These are phyloP conservation scores for Malassezia psittaci DNA, from an alignment of 1,284 basidiomycete species.

Conservation along the genomic window DNA sequence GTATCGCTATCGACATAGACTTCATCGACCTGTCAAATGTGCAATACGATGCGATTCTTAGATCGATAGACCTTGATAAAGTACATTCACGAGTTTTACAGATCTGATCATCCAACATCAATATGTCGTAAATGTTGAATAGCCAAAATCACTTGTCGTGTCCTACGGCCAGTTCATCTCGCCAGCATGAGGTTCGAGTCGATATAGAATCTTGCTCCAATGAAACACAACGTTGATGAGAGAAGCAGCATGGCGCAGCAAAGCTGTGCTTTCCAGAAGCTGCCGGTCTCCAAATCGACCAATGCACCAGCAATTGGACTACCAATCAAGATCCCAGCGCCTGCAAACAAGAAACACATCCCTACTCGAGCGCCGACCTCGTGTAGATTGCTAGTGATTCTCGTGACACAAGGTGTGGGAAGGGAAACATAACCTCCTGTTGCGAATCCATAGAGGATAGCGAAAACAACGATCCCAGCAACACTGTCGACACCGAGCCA, in stretches of 20 bases:
- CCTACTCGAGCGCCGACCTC: conserved; percentile 4
- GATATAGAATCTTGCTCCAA: background rate
- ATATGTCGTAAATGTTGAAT: too few species aligned
- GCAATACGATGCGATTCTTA: too few species aligned
- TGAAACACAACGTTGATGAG: background rate
- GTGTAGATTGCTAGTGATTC: background rate
- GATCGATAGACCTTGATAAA: too few species aligned
- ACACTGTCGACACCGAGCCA: conserved; percentile 5
- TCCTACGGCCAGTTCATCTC: too few species aligned
- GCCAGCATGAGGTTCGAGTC: background rate
- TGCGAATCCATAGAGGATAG: conserved; percentile 28
- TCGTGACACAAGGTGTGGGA: conserved; percentile 2
- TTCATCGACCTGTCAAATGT: too few species aligned
- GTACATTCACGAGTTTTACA: too few species aligned
- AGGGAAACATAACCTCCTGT: conserved; percentile 32
- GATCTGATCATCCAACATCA: too few species aligned
- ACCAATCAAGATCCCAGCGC: conserved; percentile 17
- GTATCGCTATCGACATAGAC: background rate
- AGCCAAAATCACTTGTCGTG: too few species aligned
- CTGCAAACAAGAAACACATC: conserved; percentile 2
- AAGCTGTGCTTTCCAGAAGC: conserved; percentile 12
- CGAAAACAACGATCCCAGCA: conserved; percentile 18
- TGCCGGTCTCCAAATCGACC: background rate
- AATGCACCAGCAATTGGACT: conserved; percentile 18
- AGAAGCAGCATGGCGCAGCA: conserved; percentile 1